Percentiles rank a stretch among this genome's conserved stretches.
Conservation (phyloP, 2,329 filamentous ascomycete species). For the Alternaria viburni region DNA sequence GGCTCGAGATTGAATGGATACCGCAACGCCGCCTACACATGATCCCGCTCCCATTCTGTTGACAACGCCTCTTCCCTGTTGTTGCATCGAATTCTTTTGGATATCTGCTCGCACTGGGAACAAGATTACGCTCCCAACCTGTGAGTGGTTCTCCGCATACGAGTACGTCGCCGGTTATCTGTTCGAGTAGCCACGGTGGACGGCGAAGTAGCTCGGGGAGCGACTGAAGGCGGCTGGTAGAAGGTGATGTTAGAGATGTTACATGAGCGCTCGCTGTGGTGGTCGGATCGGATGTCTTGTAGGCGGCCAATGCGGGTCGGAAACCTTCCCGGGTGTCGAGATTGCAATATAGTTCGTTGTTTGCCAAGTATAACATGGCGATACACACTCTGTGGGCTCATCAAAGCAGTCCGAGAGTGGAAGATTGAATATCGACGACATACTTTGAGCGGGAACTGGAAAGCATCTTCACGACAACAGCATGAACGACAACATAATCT, state of each 20-base stretch:
- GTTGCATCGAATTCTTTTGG: background rate
- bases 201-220: background rate
- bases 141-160: background rate
- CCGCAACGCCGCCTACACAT: background rate
- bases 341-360: background rate
- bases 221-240: background rate
- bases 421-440: background rate
- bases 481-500: background rate
- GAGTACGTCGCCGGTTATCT: background rate
- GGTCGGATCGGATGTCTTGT: background rate
- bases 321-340: background rate
- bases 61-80: background rate
- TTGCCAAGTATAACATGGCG: background rate
- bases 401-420: background rate
- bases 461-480: background rate
- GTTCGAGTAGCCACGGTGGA: background rate
- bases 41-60: background rate
- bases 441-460: background rate
- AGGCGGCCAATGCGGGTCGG: background rate
- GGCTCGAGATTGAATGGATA: background rate
- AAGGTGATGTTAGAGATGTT: background rate
- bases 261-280: background rate
- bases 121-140: background rate
- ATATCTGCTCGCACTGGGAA: background rate
- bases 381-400: background rate